A percentile compares a stretch with the other conserved stretches of the same genome.
Evolutionary conservation across 2,329 filamentous ascomycete genomes (phyloP).

Genomic region (Colletotrichum scovillei): DNA sequence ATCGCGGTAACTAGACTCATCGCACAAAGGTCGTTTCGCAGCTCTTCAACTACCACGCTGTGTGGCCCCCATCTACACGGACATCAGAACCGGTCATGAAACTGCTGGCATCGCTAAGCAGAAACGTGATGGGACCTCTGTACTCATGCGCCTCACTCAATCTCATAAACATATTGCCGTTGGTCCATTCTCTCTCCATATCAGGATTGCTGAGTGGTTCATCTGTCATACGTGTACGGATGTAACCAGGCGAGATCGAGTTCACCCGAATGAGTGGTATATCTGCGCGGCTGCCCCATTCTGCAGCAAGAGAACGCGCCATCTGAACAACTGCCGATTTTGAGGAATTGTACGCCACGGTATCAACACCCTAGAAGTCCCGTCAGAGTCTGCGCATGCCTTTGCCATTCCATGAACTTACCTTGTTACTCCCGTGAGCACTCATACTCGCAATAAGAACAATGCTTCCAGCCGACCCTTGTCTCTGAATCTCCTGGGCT

Average conservation of each 20-base stretch:
- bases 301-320: not conserved
- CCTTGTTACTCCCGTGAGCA: not conserved
- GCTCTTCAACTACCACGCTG: not conserved
- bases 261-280: not conserved
- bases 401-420: not conserved
- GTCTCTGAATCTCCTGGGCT: not conserved
- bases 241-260: not conserved
- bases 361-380: not conserved
- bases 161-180: not conserved
- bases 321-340: not conserved
- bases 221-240: not conserved
- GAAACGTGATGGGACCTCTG: not conserved
- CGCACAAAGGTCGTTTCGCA: too few species aligned
- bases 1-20: too few species aligned
- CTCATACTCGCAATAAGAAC: not conserved
- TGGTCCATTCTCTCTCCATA: not conserved
- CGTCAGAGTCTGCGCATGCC: not conserved
- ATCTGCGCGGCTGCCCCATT: not conserved
- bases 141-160: not conserved
- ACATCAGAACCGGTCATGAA: not conserved
- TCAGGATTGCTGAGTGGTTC: not conserved
- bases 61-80: not conserved
- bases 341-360: not conserved
- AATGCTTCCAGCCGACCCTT: not conserved
- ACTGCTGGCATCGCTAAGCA: not conserved